Evolutionary conservation across 768 basidiomycete species (phyloP).

Genomic region (Lepiota subincarnata): DNA sequence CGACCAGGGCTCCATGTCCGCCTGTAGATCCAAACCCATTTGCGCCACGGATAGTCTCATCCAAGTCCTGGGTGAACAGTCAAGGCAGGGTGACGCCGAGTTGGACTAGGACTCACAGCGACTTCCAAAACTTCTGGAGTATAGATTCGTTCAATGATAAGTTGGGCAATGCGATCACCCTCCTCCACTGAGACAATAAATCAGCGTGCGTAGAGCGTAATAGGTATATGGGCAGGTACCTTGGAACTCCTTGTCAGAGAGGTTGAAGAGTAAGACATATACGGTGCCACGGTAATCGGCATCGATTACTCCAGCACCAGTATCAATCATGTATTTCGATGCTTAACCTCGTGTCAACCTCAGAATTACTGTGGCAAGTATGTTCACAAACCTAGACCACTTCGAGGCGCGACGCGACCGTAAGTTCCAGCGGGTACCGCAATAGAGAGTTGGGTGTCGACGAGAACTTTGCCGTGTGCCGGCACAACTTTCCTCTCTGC

Average conservation of each 20-base stretch:
- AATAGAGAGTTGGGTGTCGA: constrained; percentile 90
- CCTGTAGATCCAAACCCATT: constrained; percentile 96
- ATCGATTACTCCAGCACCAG: constrained; percentile 96
- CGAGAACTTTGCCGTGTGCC: constrained; percentile 84
- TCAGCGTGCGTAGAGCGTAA: background rate
- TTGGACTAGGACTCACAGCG: constrained; percentile 45
- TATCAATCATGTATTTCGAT: constrained; percentile 96
- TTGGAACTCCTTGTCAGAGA: constrained; percentile 84
- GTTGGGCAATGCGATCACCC: constrained; percentile 94
- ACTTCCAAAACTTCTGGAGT: constrained; percentile 87
- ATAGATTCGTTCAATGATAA: constrained; percentile 88
- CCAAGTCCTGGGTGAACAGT: constrained; percentile 57
- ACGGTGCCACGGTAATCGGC: constrained; percentile 93
- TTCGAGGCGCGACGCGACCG: constrained; percentile 93
- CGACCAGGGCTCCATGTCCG: constrained; percentile 57
- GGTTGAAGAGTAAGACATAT: constrained; percentile 91
- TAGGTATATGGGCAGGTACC: constrained; percentile 37
- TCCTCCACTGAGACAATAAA: constrained; percentile 61
- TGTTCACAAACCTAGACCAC: constrained; percentile 75
- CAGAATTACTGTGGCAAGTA: background rate
- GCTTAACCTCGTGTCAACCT: constrained; percentile 42
- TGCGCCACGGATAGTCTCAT: constrained; percentile 77
- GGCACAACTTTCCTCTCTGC: constrained; percentile 84
- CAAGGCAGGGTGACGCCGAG: constrained; percentile 8
- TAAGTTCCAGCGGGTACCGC: constrained; percentile 93